phyloP scores from a whole-genome alignment of 805 yeast genomes.

The Metschnikowia matae region DNA sequence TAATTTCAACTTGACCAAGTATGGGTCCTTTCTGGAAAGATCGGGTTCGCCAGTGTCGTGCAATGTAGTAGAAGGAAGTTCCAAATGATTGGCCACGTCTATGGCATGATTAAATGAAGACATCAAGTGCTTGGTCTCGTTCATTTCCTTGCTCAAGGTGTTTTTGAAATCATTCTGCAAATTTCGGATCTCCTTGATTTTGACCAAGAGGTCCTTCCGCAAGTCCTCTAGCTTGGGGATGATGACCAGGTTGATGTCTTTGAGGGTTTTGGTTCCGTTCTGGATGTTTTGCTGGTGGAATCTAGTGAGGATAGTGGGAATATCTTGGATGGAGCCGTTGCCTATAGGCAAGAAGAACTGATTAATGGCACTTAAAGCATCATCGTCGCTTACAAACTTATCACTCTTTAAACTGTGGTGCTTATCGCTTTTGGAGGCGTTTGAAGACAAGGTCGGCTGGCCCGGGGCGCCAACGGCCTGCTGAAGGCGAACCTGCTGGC shows the following conservation, averaged over 20 bases:
- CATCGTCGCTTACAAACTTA: slow-evolving; percentile 20
- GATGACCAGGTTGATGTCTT: slow-evolving; percentile 45
- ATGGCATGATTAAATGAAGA: slow-evolving; percentile 54
- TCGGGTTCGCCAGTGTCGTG: slow-evolving; percentile 15
- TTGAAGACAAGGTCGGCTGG: slow-evolving; percentile 2
- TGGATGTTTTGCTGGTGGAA: slow-evolving; percentile 41
- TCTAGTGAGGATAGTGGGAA: slow-evolving; percentile 63
- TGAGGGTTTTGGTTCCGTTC: slow-evolving; percentile 40
- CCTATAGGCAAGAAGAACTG: slow-evolving; percentile 74
- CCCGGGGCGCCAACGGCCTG: slow-evolving; percentile 51
- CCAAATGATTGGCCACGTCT: slow-evolving; percentile 53
- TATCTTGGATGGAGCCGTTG: slow-evolving; percentile 74
- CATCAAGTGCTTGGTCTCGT: slow-evolving; percentile 37
- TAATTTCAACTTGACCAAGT: slow-evolving; percentile 61
- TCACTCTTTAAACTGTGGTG: slow-evolving; percentile 11
- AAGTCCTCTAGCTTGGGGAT: slow-evolving; percentile 55
- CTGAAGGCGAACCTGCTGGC: slow-evolving; percentile 76
- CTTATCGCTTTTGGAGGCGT: slow-evolving; percentile 4
- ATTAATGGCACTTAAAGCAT: slow-evolving; percentile 32
- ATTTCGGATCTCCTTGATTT: slow-evolving; percentile 82
- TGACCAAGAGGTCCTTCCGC: slow-evolving; percentile 69
- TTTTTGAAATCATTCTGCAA: slow-evolving; percentile 82
- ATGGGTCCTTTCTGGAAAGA: slow-evolving; percentile 70
- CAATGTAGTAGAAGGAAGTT: slow-evolving; percentile 18
- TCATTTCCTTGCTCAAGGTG: slow-evolving; percentile 58